These are phyloP conservation scores for Ascochyta fabae DNA, from an alignment of 2,329 filamentous ascomycete species.

Conservation along the genomic window DNA sequence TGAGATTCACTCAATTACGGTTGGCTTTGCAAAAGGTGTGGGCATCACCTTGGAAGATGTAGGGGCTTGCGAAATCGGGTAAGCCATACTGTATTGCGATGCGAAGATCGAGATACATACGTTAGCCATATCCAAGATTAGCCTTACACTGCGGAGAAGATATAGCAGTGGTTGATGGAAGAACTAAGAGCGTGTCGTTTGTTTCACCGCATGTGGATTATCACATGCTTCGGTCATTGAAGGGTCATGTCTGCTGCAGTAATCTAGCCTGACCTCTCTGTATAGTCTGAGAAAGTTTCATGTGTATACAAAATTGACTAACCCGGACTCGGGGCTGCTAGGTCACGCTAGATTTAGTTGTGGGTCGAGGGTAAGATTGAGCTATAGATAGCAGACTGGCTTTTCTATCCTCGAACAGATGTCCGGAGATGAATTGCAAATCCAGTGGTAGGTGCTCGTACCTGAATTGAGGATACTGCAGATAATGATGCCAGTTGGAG, in stretches of 20 bases:
- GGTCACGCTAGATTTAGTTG: background rate
- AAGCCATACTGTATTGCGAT: background rate
- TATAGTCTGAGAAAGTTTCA: background rate
- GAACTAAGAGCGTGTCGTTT: background rate
- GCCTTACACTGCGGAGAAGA: slow-evolving; percentile 36
- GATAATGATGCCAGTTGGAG: background rate
- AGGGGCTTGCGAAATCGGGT: background rate
- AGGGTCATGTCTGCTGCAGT: background rate
- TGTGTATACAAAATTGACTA: background rate
- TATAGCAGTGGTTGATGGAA: background rate
- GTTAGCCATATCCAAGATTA: background rate
- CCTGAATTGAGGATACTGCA: background rate
- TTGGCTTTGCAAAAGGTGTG: too few species aligned
- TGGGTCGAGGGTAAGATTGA: background rate
- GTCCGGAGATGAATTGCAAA: background rate
- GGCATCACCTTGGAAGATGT: background rate
- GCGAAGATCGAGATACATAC: background rate
- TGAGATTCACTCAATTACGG: too few species aligned
- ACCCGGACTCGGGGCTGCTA: background rate
- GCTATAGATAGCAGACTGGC: background rate
- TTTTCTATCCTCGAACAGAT: background rate
- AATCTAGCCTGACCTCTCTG: background rate
- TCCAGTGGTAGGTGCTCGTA: background rate
- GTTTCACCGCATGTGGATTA: background rate
- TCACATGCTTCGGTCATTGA: background rate